A percentile compares a stretch with the other conserved stretches of the same genome.
Conservation (phyloP, 1,284 basidiomycete species). For the Farysia itapuensis region DNA sequence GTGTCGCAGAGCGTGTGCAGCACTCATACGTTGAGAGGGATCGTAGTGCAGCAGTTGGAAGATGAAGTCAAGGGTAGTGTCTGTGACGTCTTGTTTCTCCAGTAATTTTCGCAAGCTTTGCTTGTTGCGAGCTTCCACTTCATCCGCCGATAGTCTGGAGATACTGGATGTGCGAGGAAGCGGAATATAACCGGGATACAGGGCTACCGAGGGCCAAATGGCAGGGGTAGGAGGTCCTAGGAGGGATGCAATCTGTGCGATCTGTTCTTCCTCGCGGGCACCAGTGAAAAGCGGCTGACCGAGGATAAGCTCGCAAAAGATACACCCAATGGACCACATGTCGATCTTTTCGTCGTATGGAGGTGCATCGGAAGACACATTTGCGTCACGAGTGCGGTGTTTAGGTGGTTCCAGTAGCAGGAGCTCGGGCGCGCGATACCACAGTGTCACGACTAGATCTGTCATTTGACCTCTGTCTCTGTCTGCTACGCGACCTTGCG, state of each 20-base stretch:
- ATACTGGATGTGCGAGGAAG: not conserved
- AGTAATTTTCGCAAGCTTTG: slow-evolving; percentile 67
- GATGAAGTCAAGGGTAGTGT: slow-evolving; percentile 79
- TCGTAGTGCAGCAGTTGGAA: slow-evolving; percentile 83
- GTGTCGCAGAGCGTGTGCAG: slow-evolving; percentile 84
- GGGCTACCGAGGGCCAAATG: slow-evolving; percentile 81
- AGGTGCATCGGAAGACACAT: not conserved
- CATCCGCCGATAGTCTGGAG: not conserved
- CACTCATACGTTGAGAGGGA: slow-evolving; percentile 78
- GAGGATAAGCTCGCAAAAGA: slow-evolving; percentile 91
- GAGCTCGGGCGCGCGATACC: slow-evolving; percentile 76
- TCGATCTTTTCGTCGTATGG: slow-evolving; percentile 53
- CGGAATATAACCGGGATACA: slow-evolving; percentile 70
- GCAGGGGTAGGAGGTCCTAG: slow-evolving; percentile 82
- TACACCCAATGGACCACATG: slow-evolving; percentile 92
- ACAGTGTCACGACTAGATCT: slow-evolving; percentile 93
- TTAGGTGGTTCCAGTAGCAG: slow-evolving; percentile 5
- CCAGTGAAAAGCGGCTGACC: slow-evolving; percentile 94
- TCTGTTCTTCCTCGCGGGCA: slow-evolving; percentile 89
- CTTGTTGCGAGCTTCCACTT: slow-evolving; percentile 18
- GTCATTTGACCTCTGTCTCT: slow-evolving; percentile 76
- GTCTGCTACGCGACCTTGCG: not conserved
- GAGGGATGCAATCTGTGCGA: slow-evolving; percentile 77
- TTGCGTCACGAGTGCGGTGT: not conserved
- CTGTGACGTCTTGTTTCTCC: slow-evolving; percentile 62